phyloP scores from a whole-genome alignment of 1,284 basidiomycete genomes.

The Cutaneotrichosporon dermatis region DNA sequence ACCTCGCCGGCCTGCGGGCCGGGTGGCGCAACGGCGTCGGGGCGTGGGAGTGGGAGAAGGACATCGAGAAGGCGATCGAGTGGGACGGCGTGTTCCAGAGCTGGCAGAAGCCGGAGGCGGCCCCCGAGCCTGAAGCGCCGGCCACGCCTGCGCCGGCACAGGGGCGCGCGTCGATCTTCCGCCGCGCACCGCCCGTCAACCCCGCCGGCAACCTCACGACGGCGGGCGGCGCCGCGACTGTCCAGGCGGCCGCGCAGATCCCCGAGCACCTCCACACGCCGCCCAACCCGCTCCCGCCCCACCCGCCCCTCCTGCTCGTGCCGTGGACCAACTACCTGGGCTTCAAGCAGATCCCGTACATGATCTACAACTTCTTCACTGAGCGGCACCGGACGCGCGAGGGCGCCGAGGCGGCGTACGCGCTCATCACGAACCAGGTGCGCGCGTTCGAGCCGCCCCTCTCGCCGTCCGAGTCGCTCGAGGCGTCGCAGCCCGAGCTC shows the following conservation, averaged over 20 bases:
- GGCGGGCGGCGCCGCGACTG: conserved; percentile 5
- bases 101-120: conserved; percentile 53
- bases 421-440: conserved; percentile 62
- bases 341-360: conserved; percentile 76
- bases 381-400: conserved; percentile 70
- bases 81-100: conserved; percentile 66
- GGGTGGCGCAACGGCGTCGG: conserved; percentile 79
- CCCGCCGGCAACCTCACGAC: not conserved
- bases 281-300: conserved; percentile 63
- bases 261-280: conserved; percentile 50
- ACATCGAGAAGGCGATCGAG: conserved; percentile 63
- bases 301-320: conserved; percentile 79
- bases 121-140: conserved; percentile 16
- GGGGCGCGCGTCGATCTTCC: not conserved
- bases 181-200: conserved; percentile 3
- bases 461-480: conserved; percentile 10
- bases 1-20: conserved; percentile 73
- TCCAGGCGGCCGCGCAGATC: conserved; percentile 22
- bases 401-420: conserved; percentile 77
- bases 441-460: conserved; percentile 58
- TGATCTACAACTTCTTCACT: conserved; percentile 91
- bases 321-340: conserved; percentile 85
- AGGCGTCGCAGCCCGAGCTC: conserved; percentile 17
- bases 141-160: not conserved
- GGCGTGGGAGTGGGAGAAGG: conserved; percentile 69